Conservation (phyloP, 2,329 filamentous ascomycete species). For the Paecilomyces variotii region DNA sequence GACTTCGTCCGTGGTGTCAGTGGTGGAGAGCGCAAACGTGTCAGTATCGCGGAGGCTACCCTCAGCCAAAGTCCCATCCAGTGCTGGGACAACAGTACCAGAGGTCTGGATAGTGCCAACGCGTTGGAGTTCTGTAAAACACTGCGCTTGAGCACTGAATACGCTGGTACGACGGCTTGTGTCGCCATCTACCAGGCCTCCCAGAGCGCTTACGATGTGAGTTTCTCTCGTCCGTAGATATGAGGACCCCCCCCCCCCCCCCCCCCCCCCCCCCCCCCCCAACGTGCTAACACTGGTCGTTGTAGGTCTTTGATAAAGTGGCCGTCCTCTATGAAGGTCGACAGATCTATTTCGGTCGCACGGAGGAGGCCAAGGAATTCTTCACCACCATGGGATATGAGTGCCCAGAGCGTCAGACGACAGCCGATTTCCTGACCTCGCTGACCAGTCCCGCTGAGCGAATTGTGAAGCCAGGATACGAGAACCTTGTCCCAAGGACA, state of each 20-base stretch:
- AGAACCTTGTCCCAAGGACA: slow-evolving; percentile 55
- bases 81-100: slow-evolving; percentile 43
- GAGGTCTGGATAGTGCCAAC: slow-evolving; percentile 47
- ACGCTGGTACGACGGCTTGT: slow-evolving; percentile 41
- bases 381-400: slow-evolving; percentile 59
- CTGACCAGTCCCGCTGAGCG: slow-evolving; percentile 56
- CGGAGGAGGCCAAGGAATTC: slow-evolving; percentile 48
- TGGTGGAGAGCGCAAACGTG: slow-evolving; percentile 47
- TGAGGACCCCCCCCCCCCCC: not conserved
- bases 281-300: slow-evolving; percentile 13
- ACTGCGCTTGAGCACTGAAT: slow-evolving; percentile 42
- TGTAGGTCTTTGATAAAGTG: slow-evolving; percentile 58
- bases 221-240: not conserved
- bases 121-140: slow-evolving; percentile 51
- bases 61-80: not conserved
- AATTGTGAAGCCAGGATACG: slow-evolving; percentile 48
- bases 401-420: slow-evolving; percentile 56
- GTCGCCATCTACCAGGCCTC: slow-evolving; percentile 52
- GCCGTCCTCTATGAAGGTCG: slow-evolving; percentile 61
- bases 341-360: slow-evolving; percentile 62
- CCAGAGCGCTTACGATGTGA: slow-evolving; percentile 42
- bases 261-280: not conserved
- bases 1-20: slow-evolving; percentile 48
- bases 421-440: slow-evolving; percentile 57
- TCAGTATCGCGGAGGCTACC: slow-evolving; percentile 42